phyloP scores from a whole-genome alignment of 306 rosid species.

The Glycine latifolia region DNA sequence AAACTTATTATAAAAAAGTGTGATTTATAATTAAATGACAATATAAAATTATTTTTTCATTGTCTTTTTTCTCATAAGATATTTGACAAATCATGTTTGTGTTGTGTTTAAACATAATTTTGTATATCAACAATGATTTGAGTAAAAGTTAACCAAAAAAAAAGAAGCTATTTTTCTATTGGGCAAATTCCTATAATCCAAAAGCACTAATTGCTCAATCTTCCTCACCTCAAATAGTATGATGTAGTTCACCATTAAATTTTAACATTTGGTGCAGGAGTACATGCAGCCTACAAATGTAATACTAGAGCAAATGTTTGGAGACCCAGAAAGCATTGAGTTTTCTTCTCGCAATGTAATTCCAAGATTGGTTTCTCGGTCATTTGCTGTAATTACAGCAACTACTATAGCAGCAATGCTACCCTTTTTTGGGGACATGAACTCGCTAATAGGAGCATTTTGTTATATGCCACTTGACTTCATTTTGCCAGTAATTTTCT shows the following conservation, averaged over 20 bases:
- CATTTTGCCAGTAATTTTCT: slow-evolving; percentile 63
- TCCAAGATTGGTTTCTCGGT: slow-evolving; percentile 1
- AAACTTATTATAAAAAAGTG: too few relatives aligned
- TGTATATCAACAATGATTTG: neutral
- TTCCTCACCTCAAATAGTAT: neutral
- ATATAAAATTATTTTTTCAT: too few relatives aligned
- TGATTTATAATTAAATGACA: too few relatives aligned
- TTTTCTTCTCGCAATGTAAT: neutral
- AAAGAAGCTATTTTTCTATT: too few relatives aligned
- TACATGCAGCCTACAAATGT: slow-evolving; percentile 6
- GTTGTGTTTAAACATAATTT: neutral
- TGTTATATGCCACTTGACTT: slow-evolving; percentile 76
- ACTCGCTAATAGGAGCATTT: slow-evolving; percentile 65
- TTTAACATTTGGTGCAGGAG: neutral
- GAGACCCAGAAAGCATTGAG: neutral
- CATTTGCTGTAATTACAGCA: neutral
- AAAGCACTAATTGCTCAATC: neutral
- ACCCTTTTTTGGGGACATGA: slow-evolving; percentile 74
- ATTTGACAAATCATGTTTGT: neutral
- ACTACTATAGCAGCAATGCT: slow-evolving; percentile 67
- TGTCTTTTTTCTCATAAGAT: neutral
- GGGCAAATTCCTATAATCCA: neutral
- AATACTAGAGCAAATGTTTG: neutral
- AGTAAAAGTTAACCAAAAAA: neutral
- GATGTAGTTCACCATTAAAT: neutral